phyloP scores from a whole-genome alignment of 1,284 basidiomycete species.

The Fomitiporia mediterranea region DNA sequence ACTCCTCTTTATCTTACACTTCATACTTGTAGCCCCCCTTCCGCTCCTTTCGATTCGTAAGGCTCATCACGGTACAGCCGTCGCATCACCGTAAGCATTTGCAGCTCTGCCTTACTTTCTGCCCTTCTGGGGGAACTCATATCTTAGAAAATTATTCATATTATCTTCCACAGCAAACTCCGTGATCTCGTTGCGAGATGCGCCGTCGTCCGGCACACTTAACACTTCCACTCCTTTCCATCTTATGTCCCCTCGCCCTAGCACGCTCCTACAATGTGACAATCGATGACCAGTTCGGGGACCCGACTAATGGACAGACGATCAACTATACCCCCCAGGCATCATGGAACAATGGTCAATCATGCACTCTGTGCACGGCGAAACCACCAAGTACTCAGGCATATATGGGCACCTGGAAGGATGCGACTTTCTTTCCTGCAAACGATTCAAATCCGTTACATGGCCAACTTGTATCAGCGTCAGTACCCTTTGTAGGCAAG shows the following conservation, averaged over 20 bases:
- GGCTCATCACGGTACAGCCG: background rate
- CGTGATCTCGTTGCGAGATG: background rate
- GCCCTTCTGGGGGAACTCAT: background rate
- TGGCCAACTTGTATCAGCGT: constrained; percentile 1
- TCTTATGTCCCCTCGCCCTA: background rate
- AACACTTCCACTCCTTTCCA: background rate
- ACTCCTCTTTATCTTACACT: background rate
- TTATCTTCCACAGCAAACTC: background rate
- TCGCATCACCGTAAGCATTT: background rate
- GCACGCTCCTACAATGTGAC: constrained; percentile 13
- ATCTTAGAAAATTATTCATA: background rate
- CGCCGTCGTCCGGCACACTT: background rate
- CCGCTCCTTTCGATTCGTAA: background rate
- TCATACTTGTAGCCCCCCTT: background rate
- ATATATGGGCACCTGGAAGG: constrained; percentile 10
- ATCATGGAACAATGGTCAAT: constrained; percentile 10
- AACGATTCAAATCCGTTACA: background rate
- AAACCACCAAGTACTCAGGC: constrained; percentile 6
- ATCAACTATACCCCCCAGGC: constrained; percentile 7
- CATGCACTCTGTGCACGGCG: constrained; percentile 2
- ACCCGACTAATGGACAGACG: constrained; percentile 5
- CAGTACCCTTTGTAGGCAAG: constrained; percentile 10
- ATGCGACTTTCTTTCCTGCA: background rate
- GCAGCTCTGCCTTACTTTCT: background rate
- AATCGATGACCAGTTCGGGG: constrained; percentile 15